Percentiles rank a stretch among this genome's conserved stretches.
Conservation (phyloP, 441 rosid species). For the Iberis amara region DNA sequence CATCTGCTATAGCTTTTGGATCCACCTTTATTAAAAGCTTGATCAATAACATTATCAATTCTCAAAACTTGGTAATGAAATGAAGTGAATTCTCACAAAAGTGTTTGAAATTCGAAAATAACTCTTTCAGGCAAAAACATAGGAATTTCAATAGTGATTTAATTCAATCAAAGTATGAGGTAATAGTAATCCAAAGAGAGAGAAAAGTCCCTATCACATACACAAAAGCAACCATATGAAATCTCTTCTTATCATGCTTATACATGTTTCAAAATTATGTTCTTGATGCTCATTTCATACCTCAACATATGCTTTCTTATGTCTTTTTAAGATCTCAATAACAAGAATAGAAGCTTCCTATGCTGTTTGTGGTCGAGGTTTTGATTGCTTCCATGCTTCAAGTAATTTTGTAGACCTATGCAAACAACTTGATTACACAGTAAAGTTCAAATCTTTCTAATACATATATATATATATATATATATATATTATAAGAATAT, state of each 20-base stretch:
- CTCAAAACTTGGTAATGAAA: background rate
- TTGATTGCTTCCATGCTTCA: slow-evolving; percentile 74
- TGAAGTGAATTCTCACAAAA: slow-evolving; percentile 43
- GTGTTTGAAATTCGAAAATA: slow-evolving; percentile 52
- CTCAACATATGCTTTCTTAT: slow-evolving; percentile 61
- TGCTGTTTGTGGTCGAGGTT: slow-evolving; percentile 68
- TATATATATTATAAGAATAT: too few relatives aligned
- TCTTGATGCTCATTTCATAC: slow-evolving; percentile 28
- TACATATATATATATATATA: too few relatives aligned
- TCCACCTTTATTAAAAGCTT: slow-evolving; percentile 47
- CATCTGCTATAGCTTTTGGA: slow-evolving; percentile 65
- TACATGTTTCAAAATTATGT: background rate
- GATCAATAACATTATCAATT: slow-evolving; percentile 8
- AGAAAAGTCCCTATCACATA: slow-evolving; percentile 54
- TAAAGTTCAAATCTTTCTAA: background rate
- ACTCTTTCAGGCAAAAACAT: slow-evolving; percentile 54
- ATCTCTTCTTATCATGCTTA: background rate
- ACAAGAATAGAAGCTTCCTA: slow-evolving; percentile 69
- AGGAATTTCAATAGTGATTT: slow-evolving; percentile 38
- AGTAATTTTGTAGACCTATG: slow-evolving; percentile 69
- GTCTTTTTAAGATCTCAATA: slow-evolving; percentile 44
- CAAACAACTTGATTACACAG: background rate
- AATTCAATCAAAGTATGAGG: slow-evolving; percentile 40
- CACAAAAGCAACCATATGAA: background rate
- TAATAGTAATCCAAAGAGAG: slow-evolving; percentile 77